Evolutionary conservation across 139 green algal species (phyloP).

Genomic region (Yamagishiella unicocca): DNA sequence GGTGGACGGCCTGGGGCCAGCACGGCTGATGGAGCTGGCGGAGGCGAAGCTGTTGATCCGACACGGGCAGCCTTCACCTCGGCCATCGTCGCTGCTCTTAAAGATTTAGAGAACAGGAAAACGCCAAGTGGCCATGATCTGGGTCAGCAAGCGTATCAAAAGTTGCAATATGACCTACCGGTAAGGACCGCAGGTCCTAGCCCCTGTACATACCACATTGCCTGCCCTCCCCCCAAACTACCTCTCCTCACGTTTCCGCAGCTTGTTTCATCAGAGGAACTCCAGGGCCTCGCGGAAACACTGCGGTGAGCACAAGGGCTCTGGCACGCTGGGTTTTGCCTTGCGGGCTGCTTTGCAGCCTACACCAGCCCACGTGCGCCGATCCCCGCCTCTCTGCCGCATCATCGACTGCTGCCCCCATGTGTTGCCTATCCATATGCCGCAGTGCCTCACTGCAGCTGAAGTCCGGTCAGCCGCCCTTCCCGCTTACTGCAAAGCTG

Average conservation of each 20-base stretch:
- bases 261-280: conserved; percentile 28
- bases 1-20: background rate
- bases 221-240: too few species aligned
- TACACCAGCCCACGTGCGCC: too few species aligned
- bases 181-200: conserved; percentile 5
- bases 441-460: conserved; percentile 40
- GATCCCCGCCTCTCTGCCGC: too few species aligned
- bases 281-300: conserved; percentile 19
- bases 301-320: background rate
- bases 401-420: too few species aligned
- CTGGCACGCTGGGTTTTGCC: too few species aligned
- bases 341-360: too few species aligned
- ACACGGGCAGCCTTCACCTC: conserved; percentile 11
- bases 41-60: background rate
- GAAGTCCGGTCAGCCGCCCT: conserved; percentile 39
- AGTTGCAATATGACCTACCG: conserved; percentile 54
- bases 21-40: background rate
- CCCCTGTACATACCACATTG: too few species aligned
- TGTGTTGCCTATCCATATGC: too few species aligned
- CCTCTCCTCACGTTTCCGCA: background rate
- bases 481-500: conserved; percentile 47
- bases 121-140: background rate
- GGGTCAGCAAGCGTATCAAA: conserved; percentile 3
- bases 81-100: conserved; percentile 26
- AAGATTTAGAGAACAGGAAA: background rate